Percentiles rank a stretch among this genome's conserved stretches.
phyloP scores from a whole-genome alignment of 345 rosid genomes.

The Odontarrhena argentea region DNA sequence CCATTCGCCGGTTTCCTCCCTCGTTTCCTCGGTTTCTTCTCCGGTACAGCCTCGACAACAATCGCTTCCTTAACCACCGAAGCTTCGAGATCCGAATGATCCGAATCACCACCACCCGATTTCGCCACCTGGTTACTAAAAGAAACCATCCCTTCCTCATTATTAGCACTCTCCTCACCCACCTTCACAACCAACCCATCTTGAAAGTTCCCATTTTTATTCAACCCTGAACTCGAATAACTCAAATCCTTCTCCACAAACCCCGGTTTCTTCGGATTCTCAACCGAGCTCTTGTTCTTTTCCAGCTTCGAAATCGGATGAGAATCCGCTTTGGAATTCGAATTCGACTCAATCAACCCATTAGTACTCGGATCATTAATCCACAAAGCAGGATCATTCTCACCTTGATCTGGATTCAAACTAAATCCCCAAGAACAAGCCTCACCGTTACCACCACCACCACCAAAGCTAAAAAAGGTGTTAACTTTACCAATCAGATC shows the following conservation, averaged over 20 bases:
- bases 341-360: constrained; percentile 44
- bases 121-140: constrained; percentile 59
- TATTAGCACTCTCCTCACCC: constrained; percentile 55
- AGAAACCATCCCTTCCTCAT: constrained; percentile 88
- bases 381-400: constrained; percentile 87
- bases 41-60: constrained; percentile 55
- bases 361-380: constrained; percentile 57
- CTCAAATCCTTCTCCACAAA: constrained; percentile 57
- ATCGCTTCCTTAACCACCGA: constrained; percentile 86
- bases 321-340: constrained; percentile 41
- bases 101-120: constrained; percentile 85
- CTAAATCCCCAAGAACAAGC: constrained; percentile 63
- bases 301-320: constrained; percentile 35
- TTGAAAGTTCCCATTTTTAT: constrained; percentile 46
- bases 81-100: constrained; percentile 93
- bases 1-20: constrained; percentile 99
- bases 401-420: constrained; percentile 69
- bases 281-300: constrained; percentile 35
- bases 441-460: constrained; percentile 75
- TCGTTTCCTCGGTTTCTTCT: constrained; percentile 88
- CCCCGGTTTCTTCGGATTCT: background rate
- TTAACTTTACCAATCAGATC: constrained; percentile 90
- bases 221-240: constrained; percentile 57
- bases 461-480: constrained; percentile 62
- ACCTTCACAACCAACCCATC: constrained; percentile 61